These are phyloP conservation scores for Capsella rubella DNA, from an alignment of 441 rosid genomes.

Conservation along the genomic window DNA sequence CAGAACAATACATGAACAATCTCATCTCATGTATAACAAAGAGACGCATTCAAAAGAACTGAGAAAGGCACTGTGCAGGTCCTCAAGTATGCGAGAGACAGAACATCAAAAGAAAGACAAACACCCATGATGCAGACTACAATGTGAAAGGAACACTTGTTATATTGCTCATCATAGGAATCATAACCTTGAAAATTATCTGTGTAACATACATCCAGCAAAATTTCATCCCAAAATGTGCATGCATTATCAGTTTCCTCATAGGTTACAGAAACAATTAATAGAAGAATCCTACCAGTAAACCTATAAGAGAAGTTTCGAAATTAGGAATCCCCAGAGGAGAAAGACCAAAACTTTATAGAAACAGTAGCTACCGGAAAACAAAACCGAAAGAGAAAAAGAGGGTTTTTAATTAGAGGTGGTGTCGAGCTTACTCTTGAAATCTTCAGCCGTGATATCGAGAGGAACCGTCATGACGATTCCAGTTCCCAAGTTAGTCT, in stretches of 20 bases:
- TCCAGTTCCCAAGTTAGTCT: slow-evolving; percentile 63
- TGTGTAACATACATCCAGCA: background rate
- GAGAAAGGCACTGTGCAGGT: background rate
- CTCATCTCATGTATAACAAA: slow-evolving; percentile 3
- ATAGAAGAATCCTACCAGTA: background rate
- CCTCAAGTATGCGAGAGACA: slow-evolving; percentile 10
- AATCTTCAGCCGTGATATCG: slow-evolving; percentile 51
- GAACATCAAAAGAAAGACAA: slow-evolving; percentile 20
- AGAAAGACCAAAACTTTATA: slow-evolving; percentile 14
- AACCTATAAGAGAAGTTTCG: slow-evolving; percentile 16
- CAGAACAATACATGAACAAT: background rate
- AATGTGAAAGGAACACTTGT: slow-evolving; percentile 2
- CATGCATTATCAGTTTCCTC: slow-evolving; percentile 16
- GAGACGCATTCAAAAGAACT: slow-evolving; percentile 25
- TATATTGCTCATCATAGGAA: background rate
- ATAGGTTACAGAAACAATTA: background rate
- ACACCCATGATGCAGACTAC: background rate
- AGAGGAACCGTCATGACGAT: slow-evolving; percentile 57
- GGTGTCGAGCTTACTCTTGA: slow-evolving; percentile 52
- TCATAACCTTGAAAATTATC: slow-evolving; percentile 14
- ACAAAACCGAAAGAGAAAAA: slow-evolving; percentile 4
- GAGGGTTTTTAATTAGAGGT: background rate
- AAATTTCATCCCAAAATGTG: slow-evolving; percentile 24
- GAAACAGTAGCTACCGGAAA: background rate
- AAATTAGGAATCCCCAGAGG: slow-evolving; percentile 1